phyloP scores from a whole-genome alignment of 1,284 basidiomycete species.

The Boletus calvinii region DNA sequence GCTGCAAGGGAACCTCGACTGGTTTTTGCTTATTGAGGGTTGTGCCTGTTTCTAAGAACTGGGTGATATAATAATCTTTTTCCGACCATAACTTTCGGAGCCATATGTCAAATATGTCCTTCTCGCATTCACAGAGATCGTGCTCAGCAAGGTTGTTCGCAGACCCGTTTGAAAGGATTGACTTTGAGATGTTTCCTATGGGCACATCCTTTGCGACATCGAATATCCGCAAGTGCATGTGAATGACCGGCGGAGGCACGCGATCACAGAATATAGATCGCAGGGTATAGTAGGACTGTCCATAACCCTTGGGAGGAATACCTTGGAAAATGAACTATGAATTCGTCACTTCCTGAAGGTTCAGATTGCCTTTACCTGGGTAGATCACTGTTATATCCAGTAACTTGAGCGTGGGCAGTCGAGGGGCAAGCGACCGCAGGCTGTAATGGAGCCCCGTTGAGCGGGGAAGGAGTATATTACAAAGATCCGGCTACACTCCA shows the following conservation, averaged over 20 bases:
- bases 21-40: constrained; percentile 35
- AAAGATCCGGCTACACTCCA: constrained; percentile 66
- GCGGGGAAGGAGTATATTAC: constrained; percentile 80
- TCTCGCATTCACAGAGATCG: constrained; percentile 69
- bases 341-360: background rate
- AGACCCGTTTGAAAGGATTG: constrained; percentile 32
- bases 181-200: constrained; percentile 53
- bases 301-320: constrained; percentile 67
- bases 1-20: constrained; percentile 58
- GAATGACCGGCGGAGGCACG: constrained; percentile 81
- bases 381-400: constrained; percentile 91
- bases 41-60: constrained; percentile 54
- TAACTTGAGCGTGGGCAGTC: constrained; percentile 75
- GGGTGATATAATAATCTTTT: constrained; percentile 77
- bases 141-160: constrained; percentile 42
- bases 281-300: constrained; percentile 85
- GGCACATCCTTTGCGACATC: constrained; percentile 65
- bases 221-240: constrained; percentile 83
- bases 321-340: constrained; percentile 41
- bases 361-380: constrained; percentile 55
- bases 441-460: constrained; percentile 90
- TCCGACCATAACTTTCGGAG: constrained; percentile 76
- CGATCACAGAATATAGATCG: constrained; percentile 85
- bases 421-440: constrained; percentile 75
- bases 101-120: constrained; percentile 80